Evolutionary conservation across 768 basidiomycete species (phyloP), one percentile per base, ranked within the genome.

Genomic region (Lentinula edodes): DNA sequence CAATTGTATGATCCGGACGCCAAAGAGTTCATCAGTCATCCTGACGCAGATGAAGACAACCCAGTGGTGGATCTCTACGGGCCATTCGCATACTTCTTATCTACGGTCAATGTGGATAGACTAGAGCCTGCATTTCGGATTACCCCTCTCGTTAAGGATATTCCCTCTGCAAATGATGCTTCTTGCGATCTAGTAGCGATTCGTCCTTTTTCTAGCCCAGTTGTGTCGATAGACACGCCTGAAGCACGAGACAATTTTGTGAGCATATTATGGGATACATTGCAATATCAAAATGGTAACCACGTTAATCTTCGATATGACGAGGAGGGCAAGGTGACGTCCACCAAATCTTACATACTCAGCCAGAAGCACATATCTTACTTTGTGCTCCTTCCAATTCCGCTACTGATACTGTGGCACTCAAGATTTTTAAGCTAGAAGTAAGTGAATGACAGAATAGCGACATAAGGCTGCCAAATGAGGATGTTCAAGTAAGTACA

Each of bases 81-180:
- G 2, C 93, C 93, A 5, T 97, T 95, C 68, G 78, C 81, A 32
- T 98, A 98, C 74, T 91, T 97, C 70, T 73, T 95, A 28, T 84
- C 89, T 8, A 89, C 90, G 0, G 79, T 89, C 58, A 91, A 93
- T 63, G 90, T 90, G 46, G 91, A 93, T 73, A 82, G 96, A 12
- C 77, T 98, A 65, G 96, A 98, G 72, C 84, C 90, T 5, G 70
- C 77, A 12, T 96, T 98, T 71, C 79, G 84, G 62, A 90, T 97
- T 62, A 78, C 85, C 15, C 93, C 95, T 15, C 79, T 85, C 54
- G 72, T 79, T 6, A 77, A 77, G 41, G 70, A 72, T 2, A 73
- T 78, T 3, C 75, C 84, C 2, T 63, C 69, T 0, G 74, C 73
- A 23, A 70, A 28, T 28, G 28, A 28, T 28, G 28, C 73, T 1